Percentiles rank a stretch among this genome's conserved stretches.
Conservation (phyloP, 1,139 yeast species). For the Pichia sp. region DNA sequence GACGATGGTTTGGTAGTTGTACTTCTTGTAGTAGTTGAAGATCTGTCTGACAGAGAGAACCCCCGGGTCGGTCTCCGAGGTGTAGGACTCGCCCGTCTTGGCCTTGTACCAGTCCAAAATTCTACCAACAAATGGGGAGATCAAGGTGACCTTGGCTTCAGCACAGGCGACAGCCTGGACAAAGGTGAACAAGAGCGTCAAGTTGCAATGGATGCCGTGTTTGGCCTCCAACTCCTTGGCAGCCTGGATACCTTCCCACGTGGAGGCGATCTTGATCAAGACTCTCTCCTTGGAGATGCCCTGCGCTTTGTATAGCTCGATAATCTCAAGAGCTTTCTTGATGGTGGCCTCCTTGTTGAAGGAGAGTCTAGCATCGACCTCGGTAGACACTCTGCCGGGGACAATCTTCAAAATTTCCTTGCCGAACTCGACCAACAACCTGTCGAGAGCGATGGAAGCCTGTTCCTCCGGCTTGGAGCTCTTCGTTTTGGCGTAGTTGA, state of each 20-base stretch:
- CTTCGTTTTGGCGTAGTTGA: conserved; percentile 72
- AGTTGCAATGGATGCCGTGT: conserved; percentile 90
- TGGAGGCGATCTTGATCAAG: conserved; percentile 93
- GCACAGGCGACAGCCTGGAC: conserved; percentile 99
- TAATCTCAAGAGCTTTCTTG: conserved; percentile 85
- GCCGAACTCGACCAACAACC: conserved; percentile 94
- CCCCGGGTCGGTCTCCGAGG: conserved; percentile 89
- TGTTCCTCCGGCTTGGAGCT: conserved; percentile 59
- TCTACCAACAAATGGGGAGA: conserved; percentile 99
- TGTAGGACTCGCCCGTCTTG: conserved; percentile 82
- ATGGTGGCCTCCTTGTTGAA: conserved; percentile 92
- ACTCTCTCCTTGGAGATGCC: conserved; percentile 88
- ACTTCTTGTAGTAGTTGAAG: conserved; percentile 97
- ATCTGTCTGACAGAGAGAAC: conserved; percentile 82
- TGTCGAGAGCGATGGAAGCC: conserved; percentile 78
- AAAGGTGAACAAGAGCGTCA: conserved; percentile 91
- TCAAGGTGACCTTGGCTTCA: conserved; percentile 92
- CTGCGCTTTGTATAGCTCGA: conserved; percentile 72
- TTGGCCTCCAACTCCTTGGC: conserved; percentile 91
- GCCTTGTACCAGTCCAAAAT: conserved; percentile 99
- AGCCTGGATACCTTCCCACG: conserved; percentile 99
- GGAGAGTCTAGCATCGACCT: conserved; percentile 96
- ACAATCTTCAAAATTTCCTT: conserved; percentile 87
- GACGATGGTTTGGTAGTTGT: conserved; percentile 92
- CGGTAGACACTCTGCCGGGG: conserved; percentile 99